A percentile compares a stretch with the other conserved stretches of the same genome.
phyloP scores from a whole-genome alignment of 2,329 filamentous ascomycete species.

The Aspergillus brasiliensis region DNA sequence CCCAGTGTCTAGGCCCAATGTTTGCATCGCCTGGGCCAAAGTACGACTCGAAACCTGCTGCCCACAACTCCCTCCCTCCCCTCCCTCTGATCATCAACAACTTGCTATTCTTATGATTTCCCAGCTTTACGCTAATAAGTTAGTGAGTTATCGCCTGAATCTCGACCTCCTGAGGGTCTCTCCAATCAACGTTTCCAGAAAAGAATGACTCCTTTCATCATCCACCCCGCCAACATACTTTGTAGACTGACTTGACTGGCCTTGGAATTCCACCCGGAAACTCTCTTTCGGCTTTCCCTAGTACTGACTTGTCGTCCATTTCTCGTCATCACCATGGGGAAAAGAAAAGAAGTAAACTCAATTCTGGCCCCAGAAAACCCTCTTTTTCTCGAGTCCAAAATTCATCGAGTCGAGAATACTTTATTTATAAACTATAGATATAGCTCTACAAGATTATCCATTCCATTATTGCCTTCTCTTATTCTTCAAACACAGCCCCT shows the following conservation, averaged over 20 bases:
- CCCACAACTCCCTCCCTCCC: neutral
- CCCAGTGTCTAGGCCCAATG: slow-evolving; percentile 16
- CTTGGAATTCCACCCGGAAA: neutral
- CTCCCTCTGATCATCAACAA: neutral
- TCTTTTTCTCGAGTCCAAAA: too few relatives aligned
- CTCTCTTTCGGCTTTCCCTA: neutral
- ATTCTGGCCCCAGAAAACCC: too few relatives aligned
- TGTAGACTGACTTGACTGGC: neutral
- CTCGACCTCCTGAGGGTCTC: neutral
- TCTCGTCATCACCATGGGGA: too few relatives aligned
- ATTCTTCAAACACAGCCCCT: neutral
- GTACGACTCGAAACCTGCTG: neutral
- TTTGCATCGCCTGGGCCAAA: slow-evolving; percentile 7
- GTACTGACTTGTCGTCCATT: too few relatives aligned
- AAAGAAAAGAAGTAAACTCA: too few relatives aligned
- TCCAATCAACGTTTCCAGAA: neutral
- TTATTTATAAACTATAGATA: too few relatives aligned
- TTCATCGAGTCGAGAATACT: too few relatives aligned
- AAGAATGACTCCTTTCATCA: neutral
- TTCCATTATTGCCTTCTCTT: neutral
- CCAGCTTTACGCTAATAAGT: neutral
- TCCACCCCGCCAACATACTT: neutral
- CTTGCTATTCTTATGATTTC: neutral
- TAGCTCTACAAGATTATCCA: too few relatives aligned
- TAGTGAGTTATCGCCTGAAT: neutral